Conservation (phyloP, 148 eudicot genomes). For the Nepenthes gracilis region DNA sequence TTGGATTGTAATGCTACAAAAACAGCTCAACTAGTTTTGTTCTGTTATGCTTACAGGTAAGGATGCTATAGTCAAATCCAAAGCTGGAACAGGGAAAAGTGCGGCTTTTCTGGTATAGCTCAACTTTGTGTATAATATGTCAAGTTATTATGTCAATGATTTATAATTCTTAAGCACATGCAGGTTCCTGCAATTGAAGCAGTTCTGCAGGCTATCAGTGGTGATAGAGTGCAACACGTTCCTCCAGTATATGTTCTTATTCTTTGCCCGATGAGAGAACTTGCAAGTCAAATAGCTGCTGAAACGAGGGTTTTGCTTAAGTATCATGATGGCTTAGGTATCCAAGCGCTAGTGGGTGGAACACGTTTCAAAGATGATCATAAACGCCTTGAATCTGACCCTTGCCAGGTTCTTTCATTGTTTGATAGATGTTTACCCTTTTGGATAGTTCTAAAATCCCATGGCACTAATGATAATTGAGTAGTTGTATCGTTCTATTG, state of each 20-base stretch:
- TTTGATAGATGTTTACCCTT: background rate
- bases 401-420: conserved; percentile 53
- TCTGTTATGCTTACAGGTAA: conserved; percentile 40
- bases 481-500: background rate
- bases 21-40: conserved; percentile 5
- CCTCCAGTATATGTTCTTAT: conserved; percentile 75
- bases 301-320: conserved; percentile 77
- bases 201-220: conserved; percentile 64
- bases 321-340: conserved; percentile 81
- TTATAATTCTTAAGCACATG: conserved; percentile 33
- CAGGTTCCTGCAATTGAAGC: conserved; percentile 99
- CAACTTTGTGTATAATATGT: conserved; percentile 4
- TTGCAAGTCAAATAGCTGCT: conserved; percentile 91
- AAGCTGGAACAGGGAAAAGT: conserved; percentile 88
- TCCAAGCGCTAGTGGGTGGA: conserved; percentile 79
- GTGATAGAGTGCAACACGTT: conserved; percentile 28
- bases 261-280: conserved; percentile 94
- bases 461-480: background rate
- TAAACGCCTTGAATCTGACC: conserved; percentile 67
- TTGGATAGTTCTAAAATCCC: background rate
- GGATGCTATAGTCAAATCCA: conserved; percentile 83
- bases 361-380: conserved; percentile 87
- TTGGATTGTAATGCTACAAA: background rate
- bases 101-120: conserved; percentile 86
- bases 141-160: conserved; percentile 2